Percentiles rank a stretch among this genome's conserved stretches.
These are phyloP conservation scores for Syzygium syzygioides DNA, from an alignment of 441 rosid species.

Conservation along the genomic window DNA sequence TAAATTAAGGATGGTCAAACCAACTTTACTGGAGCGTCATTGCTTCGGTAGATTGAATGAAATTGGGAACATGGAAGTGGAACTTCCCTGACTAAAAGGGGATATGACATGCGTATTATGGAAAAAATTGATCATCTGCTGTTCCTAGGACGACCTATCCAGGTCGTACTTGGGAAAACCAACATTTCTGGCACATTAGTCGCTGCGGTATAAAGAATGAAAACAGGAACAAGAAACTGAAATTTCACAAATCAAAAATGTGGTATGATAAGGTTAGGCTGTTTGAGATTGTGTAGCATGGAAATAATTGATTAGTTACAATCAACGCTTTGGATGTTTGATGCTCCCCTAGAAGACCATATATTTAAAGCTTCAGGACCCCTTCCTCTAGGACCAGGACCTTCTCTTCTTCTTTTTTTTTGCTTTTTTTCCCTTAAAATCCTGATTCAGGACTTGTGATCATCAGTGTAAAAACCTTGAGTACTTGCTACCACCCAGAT, in stretches of 20 bases:
- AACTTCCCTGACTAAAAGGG: not conserved
- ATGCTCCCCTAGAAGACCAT: not conserved
- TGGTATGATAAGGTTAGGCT: not conserved
- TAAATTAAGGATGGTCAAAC: not conserved
- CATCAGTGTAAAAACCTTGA: not conserved
- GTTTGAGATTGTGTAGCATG: not conserved
- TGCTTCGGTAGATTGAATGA: not conserved
- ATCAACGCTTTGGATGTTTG: not conserved
- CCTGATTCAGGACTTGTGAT: not conserved
- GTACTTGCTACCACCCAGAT: not conserved
- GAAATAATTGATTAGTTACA: not conserved
- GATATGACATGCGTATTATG: not conserved
- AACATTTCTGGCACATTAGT: not conserved
- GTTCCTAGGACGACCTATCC: not conserved
- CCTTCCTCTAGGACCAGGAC: not conserved
- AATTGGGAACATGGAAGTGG: not conserved
- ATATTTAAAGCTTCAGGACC: not conserved
- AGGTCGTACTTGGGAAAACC: not conserved
- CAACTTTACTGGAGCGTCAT: not conserved
- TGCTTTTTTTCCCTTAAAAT: not conserved
- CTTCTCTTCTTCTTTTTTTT: not conserved
- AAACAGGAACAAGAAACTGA: not conserved
- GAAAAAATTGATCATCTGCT: not conserved
- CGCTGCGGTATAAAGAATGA: not conserved
- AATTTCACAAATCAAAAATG: not conserved